A percentile compares a stretch with the other conserved stretches of the same genome.
These are phyloP conservation scores for Themeda triandra DNA, from an alignment of 176 grass and related monocot genomes.

Conservation along the genomic window DNA sequence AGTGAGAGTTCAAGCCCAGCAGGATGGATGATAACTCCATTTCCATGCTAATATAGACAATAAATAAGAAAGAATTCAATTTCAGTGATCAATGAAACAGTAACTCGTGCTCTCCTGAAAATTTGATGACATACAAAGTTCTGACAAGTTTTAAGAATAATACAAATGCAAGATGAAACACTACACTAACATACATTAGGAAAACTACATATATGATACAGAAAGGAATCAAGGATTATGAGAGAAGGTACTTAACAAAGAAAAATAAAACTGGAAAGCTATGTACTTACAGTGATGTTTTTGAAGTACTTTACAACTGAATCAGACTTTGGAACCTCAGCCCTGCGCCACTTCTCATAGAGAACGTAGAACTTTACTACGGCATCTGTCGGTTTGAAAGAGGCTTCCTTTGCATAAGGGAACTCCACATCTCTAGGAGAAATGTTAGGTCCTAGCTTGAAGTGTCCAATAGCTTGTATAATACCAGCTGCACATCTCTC, in stretches of 20 bases:
- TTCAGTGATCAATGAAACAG: background rate
- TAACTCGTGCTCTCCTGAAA: background rate
- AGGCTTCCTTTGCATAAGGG: slow-evolving; percentile 46
- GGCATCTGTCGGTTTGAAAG: slow-evolving; percentile 39
- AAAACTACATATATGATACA: background rate
- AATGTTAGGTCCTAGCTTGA: slow-evolving; percentile 62
- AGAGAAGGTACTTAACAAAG: slow-evolving; percentile 5
- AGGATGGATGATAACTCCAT: slow-evolving; percentile 64
- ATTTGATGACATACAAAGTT: background rate
- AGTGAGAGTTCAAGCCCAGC: slow-evolving; percentile 57
- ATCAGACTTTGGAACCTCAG: slow-evolving; percentile 59
- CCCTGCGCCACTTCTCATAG: slow-evolving; percentile 75
- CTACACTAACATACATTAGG: background rate
- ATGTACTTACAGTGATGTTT: slow-evolving; percentile 56
- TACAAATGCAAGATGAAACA: background rate
- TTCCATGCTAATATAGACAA: slow-evolving; percentile 45
- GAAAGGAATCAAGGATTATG: background rate
- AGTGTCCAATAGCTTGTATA: slow-evolving; percentile 77
- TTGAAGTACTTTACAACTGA: slow-evolving; percentile 49
- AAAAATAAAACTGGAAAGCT: slow-evolving; percentile 1
- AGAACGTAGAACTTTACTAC: slow-evolving; percentile 73
- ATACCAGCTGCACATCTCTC: slow-evolving; percentile 82
- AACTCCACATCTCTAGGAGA: slow-evolving; percentile 70
- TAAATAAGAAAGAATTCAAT: slow-evolving; percentile 13
- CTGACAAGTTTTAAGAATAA: background rate